These are phyloP conservation scores for Candida neerlandica DNA, from an alignment of 1,139 yeast genomes.

Conservation along the genomic window DNA sequence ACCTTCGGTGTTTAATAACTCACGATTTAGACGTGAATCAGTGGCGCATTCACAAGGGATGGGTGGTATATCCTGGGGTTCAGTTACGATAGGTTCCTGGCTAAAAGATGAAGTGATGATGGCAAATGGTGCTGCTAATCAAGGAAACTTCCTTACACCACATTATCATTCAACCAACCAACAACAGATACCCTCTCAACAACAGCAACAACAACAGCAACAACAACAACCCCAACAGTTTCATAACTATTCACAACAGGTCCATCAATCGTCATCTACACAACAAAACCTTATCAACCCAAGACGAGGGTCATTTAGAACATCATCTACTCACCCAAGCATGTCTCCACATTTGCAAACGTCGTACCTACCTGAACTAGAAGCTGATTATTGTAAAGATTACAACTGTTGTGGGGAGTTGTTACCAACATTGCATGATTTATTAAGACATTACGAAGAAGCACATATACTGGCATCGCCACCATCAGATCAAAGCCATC, in stretches of 20 bases:
- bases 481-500: conserved; percentile 45
- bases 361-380: conserved; percentile 85
- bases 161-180: conserved; percentile 15
- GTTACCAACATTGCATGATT: conserved; percentile 89
- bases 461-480: conserved; percentile 86
- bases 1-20: conserved; percentile 40
- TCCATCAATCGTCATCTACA: conserved; percentile 11
- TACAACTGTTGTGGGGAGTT: conserved; percentile 94
- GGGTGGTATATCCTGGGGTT: conserved; percentile 99
- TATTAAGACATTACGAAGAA: conserved; percentile 93
- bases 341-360: conserved; percentile 71
- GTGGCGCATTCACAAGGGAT: conserved; percentile 96
- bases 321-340: conserved; percentile 12
- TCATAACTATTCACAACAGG: conserved; percentile 5
- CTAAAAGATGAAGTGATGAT: conserved; percentile 85
- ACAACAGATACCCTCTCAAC: conserved; percentile 12
- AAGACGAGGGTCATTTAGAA: conserved; percentile 45
- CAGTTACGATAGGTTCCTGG: conserved; percentile 94
- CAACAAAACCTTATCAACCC: conserved; percentile 41
- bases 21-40: conserved; percentile 71
- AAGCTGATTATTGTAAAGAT: conserved; percentile 95
- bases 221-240: conserved; percentile 21
- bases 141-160: conserved; percentile 11
- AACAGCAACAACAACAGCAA: conserved; percentile 24
- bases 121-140: conserved; percentile 28